Percentiles rank a stretch among this genome's conserved stretches.
These are phyloP conservation scores for Arabidopsis thaliana DNA, from an alignment of 345 rosid species.

Conservation along the genomic window DNA sequence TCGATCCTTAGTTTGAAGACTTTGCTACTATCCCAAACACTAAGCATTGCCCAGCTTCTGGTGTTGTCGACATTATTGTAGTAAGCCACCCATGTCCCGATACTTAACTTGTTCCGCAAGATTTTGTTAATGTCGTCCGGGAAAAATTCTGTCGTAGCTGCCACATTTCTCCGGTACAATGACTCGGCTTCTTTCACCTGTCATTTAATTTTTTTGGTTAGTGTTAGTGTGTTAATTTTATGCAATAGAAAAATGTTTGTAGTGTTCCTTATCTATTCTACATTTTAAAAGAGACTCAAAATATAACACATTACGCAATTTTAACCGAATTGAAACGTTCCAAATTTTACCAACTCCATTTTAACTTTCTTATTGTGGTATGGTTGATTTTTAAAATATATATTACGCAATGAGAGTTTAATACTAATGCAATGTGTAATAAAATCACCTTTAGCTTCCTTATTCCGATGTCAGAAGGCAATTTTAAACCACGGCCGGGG, in stretches of 20 bases:
- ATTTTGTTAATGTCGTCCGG: constrained; percentile 67
- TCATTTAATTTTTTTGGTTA: not conserved
- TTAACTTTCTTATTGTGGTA: not conserved
- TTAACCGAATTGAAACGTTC: no score
- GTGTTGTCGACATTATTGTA: constrained; percentile 37
- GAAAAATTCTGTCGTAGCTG: constrained; percentile 62
- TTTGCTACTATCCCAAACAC: constrained; percentile 83
- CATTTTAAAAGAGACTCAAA: not conserved
- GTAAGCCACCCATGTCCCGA: constrained; percentile 88
- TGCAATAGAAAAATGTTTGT: not conserved
- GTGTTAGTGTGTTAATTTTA: no score
- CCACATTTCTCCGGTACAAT: constrained; percentile 57
- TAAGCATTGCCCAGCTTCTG: constrained; percentile 75
- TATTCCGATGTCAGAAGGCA: constrained; percentile 49
- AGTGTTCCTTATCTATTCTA: not conserved
- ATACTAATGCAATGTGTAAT: constrained; percentile 1
- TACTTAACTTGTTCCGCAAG: constrained; percentile 61
- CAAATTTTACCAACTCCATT: not conserved
- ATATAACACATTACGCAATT: not conserved
- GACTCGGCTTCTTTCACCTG: constrained; percentile 61
- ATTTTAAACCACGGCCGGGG: constrained; percentile 33
- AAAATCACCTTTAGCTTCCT: constrained; percentile 50
- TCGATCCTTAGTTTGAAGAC: constrained; percentile 68
- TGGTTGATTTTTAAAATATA: not conserved
- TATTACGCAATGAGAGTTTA: not conserved